A percentile compares a stretch with the other conserved stretches of the same genome.
These are phyloP conservation scores for Exophiala oligosperma DNA, from an alignment of 2,329 filamentous ascomycete species.

Conservation along the genomic window DNA sequence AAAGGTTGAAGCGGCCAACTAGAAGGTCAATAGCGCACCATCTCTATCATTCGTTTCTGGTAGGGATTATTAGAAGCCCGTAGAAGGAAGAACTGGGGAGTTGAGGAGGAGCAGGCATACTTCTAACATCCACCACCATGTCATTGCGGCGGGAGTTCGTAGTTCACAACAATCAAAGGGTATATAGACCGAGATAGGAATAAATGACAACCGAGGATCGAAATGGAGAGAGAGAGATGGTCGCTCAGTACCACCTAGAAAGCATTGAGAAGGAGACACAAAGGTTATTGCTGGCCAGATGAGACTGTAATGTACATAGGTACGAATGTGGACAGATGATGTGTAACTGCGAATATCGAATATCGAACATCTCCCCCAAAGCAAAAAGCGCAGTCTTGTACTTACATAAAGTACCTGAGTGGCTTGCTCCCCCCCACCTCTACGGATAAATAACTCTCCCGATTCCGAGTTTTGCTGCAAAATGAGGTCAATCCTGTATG, in stretches of 20 bases:
- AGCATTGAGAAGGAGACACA: no score
- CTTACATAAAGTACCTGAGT: background rate
- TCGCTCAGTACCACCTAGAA: no score
- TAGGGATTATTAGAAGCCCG: background rate
- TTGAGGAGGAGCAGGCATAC: slow-evolving; percentile 13
- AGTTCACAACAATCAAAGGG: no score
- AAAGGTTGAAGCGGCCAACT: slow-evolving; percentile 4
- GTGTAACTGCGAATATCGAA: no score
- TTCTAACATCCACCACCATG: slow-evolving; percentile 27
- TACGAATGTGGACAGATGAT: background rate
- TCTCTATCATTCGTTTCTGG: slow-evolving; percentile 22
- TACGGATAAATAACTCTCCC: background rate
- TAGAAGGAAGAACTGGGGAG: background rate
- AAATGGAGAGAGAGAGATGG: no score
- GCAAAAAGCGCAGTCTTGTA: no score
- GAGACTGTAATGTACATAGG: no score
- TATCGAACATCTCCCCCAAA: background rate
- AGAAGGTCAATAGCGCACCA: slow-evolving; percentile 15
- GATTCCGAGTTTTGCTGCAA: slow-evolving; percentile 14
- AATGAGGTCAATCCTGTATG: slow-evolving; percentile 17
- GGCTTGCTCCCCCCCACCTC: no score
- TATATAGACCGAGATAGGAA: no score
- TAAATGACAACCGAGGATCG: no score
- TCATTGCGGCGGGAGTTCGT: slow-evolving; percentile 11
- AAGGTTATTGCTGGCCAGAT: no score